Base-by-base conservation (phyloP, 306 rosid genomes). In the Pyrus pyrifolia region DNA sequence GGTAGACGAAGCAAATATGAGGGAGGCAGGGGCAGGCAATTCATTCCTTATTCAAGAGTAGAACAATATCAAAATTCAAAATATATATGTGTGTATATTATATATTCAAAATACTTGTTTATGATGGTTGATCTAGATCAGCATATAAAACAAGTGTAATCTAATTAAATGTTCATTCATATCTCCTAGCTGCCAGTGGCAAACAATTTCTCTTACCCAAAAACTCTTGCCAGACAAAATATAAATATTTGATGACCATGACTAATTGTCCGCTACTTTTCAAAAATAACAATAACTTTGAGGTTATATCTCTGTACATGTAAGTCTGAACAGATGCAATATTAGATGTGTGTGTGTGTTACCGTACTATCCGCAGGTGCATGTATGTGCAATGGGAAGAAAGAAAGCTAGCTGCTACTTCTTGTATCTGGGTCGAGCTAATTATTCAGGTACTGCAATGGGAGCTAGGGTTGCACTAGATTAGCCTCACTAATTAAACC, bases 151-250 rank as follows among this genome's bases (percentile, higher is more conserved):
- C 22, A 40, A 60, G 15, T 19, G 22, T 4, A 30, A 67, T n/a
- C 22, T 58, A 45, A 40, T 6, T 44, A 44, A 68, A 46, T 67
- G 17, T 9, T 66, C 70, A 66, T 35, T 35, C 49, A 68, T 59
- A 31, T 46, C 21, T 58, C 62, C 79, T 60, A 5, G 66, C 66
- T 57, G 29, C 55, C 61, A 52, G 44, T 29, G 59, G 69, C 60
- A 35, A 45, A 69, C 65, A 75, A 46, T 25, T 70, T 65, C 68
- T 46, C 77, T 53, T 65, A 65, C 46, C 70, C 76, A 70, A 62
- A 33, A 72, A 15, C 31, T 21, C 70, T 38, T n/a, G 73, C 25
- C 79, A 64, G 35, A 29, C 62, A 45, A 46, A 59, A 81, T 79
- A 71, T 75, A 58, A 74, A 8, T 53, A 14, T 53, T 71, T 68